Conservation (phyloP, 202 grass and related monocot species). For the Brachypodium distachyon region DNA sequence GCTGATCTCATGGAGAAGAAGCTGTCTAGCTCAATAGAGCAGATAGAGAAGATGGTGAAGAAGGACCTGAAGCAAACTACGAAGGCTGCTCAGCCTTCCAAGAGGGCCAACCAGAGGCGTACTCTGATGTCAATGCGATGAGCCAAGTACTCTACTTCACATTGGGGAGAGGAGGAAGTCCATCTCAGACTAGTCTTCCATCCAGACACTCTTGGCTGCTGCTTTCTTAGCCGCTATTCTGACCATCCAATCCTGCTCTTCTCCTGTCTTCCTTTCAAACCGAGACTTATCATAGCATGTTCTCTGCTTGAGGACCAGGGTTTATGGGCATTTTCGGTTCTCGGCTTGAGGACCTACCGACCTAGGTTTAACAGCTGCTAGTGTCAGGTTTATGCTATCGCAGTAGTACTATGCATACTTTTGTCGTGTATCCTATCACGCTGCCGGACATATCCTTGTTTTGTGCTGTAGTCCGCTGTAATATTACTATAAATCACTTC, state of each 20-base stretch:
- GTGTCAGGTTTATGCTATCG: conserved; percentile 11
- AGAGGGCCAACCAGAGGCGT: conserved; percentile 32
- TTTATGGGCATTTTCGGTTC: conserved; percentile 3
- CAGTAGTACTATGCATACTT: background rate
- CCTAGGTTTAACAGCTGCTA: conserved; percentile 17
- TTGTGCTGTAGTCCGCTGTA: conserved; percentile 7
- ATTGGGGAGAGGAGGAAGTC: conserved; percentile 1
- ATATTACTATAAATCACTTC: background rate
- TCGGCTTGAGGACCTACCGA: conserved; percentile 28
- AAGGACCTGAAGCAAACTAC: conserved; percentile 49
- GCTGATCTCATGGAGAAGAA: conserved; percentile 47
- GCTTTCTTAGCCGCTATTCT: conserved; percentile 21
- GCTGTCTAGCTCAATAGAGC: conserved; percentile 65
- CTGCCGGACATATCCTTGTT: background rate
- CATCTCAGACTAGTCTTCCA: conserved; percentile 23
- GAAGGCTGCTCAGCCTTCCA: conserved; percentile 33
- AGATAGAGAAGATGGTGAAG: conserved; percentile 71
- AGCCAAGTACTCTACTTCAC: conserved; percentile 26
- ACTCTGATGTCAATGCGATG: conserved; percentile 82
- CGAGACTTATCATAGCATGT: background rate
- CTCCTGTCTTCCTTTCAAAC: conserved; percentile 5
- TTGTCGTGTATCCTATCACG: background rate
- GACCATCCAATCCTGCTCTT: conserved; percentile 21
- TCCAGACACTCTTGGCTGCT: background rate
- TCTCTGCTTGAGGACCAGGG: conserved; percentile 9